phyloP scores from a whole-genome alignment of 1,284 basidiomycete species.

The Bjerkandera adusta region DNA sequence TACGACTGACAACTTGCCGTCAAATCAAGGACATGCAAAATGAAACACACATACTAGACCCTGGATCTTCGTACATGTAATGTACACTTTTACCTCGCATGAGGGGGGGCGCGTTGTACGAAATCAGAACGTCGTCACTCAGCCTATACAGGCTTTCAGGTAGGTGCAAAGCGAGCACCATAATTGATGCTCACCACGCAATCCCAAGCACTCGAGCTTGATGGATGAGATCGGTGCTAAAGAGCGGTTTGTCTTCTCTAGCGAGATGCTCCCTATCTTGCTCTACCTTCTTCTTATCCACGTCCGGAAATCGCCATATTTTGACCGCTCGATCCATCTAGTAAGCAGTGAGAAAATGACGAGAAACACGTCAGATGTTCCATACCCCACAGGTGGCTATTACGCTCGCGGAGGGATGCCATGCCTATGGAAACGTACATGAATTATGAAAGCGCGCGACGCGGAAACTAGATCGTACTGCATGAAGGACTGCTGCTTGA shows the following conservation, averaged over 20 bases:
- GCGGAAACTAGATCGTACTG: constrained; percentile 52
- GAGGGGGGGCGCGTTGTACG: constrained; percentile 57
- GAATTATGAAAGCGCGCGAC: neutral
- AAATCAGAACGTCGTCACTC: constrained; percentile 53
- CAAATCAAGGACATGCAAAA: neutral
- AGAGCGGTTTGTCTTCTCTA: constrained; percentile 72
- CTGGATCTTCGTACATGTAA: constrained; percentile 34
- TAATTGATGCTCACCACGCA: constrained; percentile 44
- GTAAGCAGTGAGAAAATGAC: constrained; percentile 2
- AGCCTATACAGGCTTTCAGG: constrained; percentile 41
- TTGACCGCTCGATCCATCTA: constrained; percentile 72
- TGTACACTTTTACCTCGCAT: constrained; percentile 37
- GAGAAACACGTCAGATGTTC: constrained; percentile 12
- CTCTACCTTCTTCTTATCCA: constrained; percentile 26
- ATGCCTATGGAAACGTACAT: constrained; percentile 61
- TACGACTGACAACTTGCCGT: constrained; percentile 32
- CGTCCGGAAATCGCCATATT: constrained; percentile 56
- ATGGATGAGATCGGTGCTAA: constrained; percentile 63
- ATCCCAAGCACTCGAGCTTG: constrained; percentile 63
- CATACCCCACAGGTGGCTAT: constrained; percentile 74
- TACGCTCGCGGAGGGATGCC: constrained; percentile 58
- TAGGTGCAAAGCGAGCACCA: neutral
- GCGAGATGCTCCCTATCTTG: constrained; percentile 35
- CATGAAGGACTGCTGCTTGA: constrained; percentile 58
- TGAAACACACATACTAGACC: constrained; percentile 18